Conservation (phyloP, 2,329 filamentous ascomycete species). For the Exophiala spinifera region DNA sequence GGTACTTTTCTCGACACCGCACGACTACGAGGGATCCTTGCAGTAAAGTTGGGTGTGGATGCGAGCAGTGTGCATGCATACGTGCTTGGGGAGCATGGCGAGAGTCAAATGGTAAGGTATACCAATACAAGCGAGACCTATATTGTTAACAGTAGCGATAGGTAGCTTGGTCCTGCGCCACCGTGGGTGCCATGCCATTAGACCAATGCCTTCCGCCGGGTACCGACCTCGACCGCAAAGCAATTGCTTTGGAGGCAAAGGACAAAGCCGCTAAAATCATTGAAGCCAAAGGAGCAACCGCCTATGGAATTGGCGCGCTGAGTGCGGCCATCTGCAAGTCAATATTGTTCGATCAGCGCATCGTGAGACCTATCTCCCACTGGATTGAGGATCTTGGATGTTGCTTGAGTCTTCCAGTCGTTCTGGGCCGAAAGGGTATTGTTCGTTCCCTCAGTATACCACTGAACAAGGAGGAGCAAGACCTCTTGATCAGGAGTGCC, state of each 20-base stretch:
- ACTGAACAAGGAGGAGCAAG: constrained; percentile 24
- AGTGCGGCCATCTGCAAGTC: constrained; percentile 50
- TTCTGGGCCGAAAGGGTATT: constrained; percentile 49
- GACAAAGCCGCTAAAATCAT: constrained; percentile 50
- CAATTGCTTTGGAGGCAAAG: constrained; percentile 46
- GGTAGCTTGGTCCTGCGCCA: constrained; percentile 47
- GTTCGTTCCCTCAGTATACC: constrained; percentile 34
- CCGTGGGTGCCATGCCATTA: constrained; percentile 43
- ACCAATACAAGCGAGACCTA: background rate
- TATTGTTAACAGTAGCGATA: constrained; percentile 13
- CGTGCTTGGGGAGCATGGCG: constrained; percentile 51
- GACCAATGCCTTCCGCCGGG: constrained; percentile 34
- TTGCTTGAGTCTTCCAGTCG: constrained; percentile 50
- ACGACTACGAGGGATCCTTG: constrained; percentile 36
- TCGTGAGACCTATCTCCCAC: constrained; percentile 50
- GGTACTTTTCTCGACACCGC: constrained; percentile 55
- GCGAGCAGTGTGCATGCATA: constrained; percentile 40
- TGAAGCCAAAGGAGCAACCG: constrained; percentile 49
- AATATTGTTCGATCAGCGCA: constrained; percentile 48
- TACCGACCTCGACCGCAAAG: constrained; percentile 31
- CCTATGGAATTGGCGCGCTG: constrained; percentile 51
- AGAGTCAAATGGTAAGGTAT: constrained; percentile 43
- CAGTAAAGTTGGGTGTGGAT: constrained; percentile 29
- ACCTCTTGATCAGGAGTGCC: constrained; percentile 19
- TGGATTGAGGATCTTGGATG: constrained; percentile 48